Evolutionary conservation across 345 rosid genomes (phyloP), one percentile per base, ranked within the genome.

Genomic region (Populus nigra): DNA sequence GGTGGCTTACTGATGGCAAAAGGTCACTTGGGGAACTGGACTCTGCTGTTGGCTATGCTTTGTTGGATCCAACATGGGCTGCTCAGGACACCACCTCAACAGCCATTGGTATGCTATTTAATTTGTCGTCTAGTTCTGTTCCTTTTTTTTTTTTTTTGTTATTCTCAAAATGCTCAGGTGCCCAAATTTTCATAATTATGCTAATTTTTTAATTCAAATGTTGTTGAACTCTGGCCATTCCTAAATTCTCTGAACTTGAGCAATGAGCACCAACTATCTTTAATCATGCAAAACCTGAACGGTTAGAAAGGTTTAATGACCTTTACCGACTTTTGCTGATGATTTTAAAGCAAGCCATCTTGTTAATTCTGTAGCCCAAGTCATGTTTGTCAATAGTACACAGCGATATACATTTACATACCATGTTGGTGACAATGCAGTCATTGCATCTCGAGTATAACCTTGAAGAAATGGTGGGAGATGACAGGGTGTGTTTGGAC

Each of bases 31-130:
- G 87, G 59, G 97, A 96, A 82, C 83, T 96, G 61, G 95, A 92
- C 84, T 90, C 97, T 41, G 99, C 99, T 68, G 94, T 88, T 80
- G 92, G 93, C 78, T 96, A 92, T 83, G 99, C 98, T 81, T 88
- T 94, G 85, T 81, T 96, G 87, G 98, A 96, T 88, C 98, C 99
- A 80, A 88, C 97, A 47, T 94, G 98, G 97, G 98, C 99, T 85
- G 94, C 99, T 82, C 98, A 94, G 83, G 99, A 96, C 85, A 94
- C 90, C 80, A 94, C 99, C 70, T 96, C 98, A 22, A 93, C 99
- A 3, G 97, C 97, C 76, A 92, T 96, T 76, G 98, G 97, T 96
- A 91, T 71, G 79, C 62, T 29, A 7, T 53, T 53, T 53, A 20
- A 18, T 59, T 68, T 31, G 10, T 17, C 41, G 8, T 72, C 18